Evolutionary conservation across 768 basidiomycete species (phyloP).

Genomic region (Amanita rimosa): DNA sequence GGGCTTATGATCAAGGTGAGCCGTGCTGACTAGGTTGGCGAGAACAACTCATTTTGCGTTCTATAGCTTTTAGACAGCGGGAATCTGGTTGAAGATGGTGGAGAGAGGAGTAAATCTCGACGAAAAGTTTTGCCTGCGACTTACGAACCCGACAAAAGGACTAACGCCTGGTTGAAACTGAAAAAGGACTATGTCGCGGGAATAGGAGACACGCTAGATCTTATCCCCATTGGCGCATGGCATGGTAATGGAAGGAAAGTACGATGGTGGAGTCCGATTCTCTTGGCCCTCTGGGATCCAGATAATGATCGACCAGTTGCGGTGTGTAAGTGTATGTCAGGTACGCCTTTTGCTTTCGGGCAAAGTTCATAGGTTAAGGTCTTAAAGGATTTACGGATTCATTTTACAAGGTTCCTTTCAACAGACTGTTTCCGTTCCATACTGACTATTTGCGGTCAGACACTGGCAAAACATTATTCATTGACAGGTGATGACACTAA

Average conservation of each 20-base stretch:
- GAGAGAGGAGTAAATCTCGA: slow-evolving; percentile 24
- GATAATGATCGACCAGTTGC: slow-evolving; percentile 54
- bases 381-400: slow-evolving; percentile 69
- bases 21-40: not conserved
- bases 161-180: slow-evolving; percentile 80
- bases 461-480: slow-evolving; percentile 56
- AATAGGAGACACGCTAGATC: slow-evolving; percentile 64
- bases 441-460: slow-evolving; percentile 23
- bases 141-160: slow-evolving; percentile 85
- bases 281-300: slow-evolving; percentile 68
- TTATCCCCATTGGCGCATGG: slow-evolving; percentile 75
- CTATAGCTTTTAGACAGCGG: slow-evolving; percentile 56
- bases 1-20: slow-evolving; percentile 89
- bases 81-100: slow-evolving; percentile 20
- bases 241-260: slow-evolving; percentile 85
- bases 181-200: slow-evolving; percentile 88
- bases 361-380: not conserved
- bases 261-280: slow-evolving; percentile 86
- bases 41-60: not conserved
- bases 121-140: slow-evolving; percentile 71
- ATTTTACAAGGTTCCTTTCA: slow-evolving; percentile 53
- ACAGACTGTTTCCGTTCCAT: not conserved
- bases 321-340: slow-evolving; percentile 87
- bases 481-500: slow-evolving; percentile 33
- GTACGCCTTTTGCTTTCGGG: slow-evolving; percentile 22